A percentile compares a stretch with the other conserved stretches of the same genome.
Evolutionary conservation across 2,329 filamentous ascomycete genomes (phyloP).

Genomic region (Paecilomyces sp.): DNA sequence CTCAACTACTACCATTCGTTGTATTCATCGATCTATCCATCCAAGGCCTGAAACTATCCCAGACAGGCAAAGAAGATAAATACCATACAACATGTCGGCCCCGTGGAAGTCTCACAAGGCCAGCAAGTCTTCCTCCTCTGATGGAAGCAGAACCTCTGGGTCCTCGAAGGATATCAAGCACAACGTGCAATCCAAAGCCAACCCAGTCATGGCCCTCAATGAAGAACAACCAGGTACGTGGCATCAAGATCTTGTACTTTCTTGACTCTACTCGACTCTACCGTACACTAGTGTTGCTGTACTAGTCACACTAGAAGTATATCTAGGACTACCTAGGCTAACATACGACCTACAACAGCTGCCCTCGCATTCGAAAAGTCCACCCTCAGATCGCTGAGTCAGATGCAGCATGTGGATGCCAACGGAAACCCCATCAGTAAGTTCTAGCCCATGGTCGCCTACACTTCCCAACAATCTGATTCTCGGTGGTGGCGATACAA

Average conservation of each 20-base stretch:
- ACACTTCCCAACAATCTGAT: background rate
- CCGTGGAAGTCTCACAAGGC: background rate
- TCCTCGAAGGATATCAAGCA: background rate
- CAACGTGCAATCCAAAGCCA: background rate
- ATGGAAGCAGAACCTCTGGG: background rate
- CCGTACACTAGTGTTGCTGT: background rate
- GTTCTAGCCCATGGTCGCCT: conserved; percentile 5
- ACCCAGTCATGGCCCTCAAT: background rate
- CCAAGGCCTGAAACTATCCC: background rate
- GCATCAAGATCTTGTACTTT: background rate
- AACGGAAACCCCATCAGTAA: conserved; percentile 72
- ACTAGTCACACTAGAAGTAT: background rate
- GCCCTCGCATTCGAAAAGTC: background rate
- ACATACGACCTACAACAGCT: background rate
- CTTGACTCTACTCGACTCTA: background rate
- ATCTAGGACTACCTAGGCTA: background rate
- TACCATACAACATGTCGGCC: background rate
- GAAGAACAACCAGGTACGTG: background rate
- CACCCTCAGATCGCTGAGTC: conserved; percentile 58
- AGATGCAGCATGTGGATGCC: conserved; percentile 68
- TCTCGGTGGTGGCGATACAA: background rate
- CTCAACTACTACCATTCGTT: background rate
- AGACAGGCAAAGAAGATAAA: background rate
- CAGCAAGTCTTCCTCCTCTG: background rate
- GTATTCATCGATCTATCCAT: too few species aligned